Evolutionary conservation across 108 stramenopile genomes (phyloP).

Genomic region (Fragilariopsis cylindrus): DNA sequence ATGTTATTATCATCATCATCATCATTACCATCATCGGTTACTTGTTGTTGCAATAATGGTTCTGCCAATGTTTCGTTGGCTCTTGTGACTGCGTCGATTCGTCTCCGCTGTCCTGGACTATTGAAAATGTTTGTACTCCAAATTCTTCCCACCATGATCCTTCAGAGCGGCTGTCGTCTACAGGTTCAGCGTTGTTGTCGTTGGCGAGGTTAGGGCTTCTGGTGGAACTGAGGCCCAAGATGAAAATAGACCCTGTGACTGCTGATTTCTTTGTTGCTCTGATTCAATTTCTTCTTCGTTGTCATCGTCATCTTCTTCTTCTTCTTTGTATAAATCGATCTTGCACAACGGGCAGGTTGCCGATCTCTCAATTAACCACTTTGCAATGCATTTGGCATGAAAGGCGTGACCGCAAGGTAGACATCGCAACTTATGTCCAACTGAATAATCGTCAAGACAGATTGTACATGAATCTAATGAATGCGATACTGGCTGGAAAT

Average conservation of each 20-base stretch:
- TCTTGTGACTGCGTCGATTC: not conserved
- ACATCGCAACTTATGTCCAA: slow-evolving; percentile 47
- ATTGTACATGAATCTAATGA: slow-evolving; percentile 48
- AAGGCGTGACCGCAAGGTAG: slow-evolving; percentile 73
- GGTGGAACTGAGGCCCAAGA: not conserved
- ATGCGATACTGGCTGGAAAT: not conserved
- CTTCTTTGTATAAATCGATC: slow-evolving; percentile 40
- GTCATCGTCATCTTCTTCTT: slow-evolving; percentile 22
- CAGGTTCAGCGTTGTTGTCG: slow-evolving; percentile 1
- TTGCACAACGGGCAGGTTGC: slow-evolving; percentile 67
- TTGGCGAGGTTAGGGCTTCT: not conserved
- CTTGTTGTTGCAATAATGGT: slow-evolving; percentile 8
- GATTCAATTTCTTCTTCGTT: not conserved
- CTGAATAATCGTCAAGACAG: slow-evolving; percentile 74
- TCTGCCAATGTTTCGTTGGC: slow-evolving; percentile 13
- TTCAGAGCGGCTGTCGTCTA: not conserved
- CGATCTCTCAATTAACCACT: slow-evolving; percentile 63
- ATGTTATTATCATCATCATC: too few species aligned
- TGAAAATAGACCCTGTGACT: not conserved
- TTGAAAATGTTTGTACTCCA: not conserved
- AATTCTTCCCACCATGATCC: slow-evolving; percentile 7
- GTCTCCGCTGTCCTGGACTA: not conserved
- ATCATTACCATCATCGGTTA: too few species aligned
- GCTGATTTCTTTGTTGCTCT: not conserved
- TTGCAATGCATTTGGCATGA: slow-evolving; percentile 66